Evolutionary conservation across 164 flowering plant species (phyloP), one percentile per base, ranked within the genome.

Genomic region (Berberis vulgaris): DNA sequence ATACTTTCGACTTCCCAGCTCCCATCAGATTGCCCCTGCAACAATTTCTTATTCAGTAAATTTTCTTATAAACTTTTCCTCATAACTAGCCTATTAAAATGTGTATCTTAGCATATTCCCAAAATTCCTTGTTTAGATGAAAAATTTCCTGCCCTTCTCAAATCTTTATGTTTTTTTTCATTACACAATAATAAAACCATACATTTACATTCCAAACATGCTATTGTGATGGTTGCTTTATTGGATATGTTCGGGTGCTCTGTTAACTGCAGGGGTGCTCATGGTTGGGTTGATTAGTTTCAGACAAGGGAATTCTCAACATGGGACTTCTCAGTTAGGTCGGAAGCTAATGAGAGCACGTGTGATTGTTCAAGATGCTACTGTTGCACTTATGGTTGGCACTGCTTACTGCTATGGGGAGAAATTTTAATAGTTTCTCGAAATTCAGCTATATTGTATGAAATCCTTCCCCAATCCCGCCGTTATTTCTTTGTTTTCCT

Each of bases 261-360:
- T 91, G 10, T 46, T 86, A 72, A 94, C 98, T 10, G 97, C 96
- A 0, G 96, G 97, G 49, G 93, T 91, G 59, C 93, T 91, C 9
- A 87, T 93, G 2, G 99, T 93, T 62, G 96, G 97, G 58, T 76
- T 94, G 38, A 77, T 89, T 58, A 94, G 99, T 69, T 94, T 94
- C 77, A 76, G 84, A 54, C 87, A 69, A 72, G 97, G 96, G 60
- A 90, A 93, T 68, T 88, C 97, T 62, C 26, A 26, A 54, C 87
- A 69, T 71, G 97, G 96, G 60, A 90, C 90, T 68, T 88, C 97
- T 62, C 84, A 73, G 67, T 60, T 90, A 71, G 97, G 98, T 57
- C 97, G 91, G 85, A 76, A 70, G 76, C 74, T 94, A 59, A 89
- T 94, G 97, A 78, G 97, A 75, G 95, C 96, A 67, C 85, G 96